These are phyloP conservation scores for Adansonia digitata DNA, from an alignment of 345 rosid species.

Conservation along the genomic window DNA sequence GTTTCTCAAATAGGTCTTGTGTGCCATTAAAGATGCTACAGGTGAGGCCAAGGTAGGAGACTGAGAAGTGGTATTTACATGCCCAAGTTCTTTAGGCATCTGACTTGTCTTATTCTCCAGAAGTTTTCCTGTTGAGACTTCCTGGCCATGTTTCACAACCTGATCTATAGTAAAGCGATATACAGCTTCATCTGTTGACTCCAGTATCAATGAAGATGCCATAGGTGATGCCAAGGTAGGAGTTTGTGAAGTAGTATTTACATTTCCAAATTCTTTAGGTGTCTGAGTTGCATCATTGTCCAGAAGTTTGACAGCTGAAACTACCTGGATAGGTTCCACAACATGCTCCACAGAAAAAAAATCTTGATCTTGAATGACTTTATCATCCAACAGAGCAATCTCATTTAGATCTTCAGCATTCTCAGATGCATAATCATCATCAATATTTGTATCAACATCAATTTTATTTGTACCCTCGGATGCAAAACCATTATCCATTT, in stretches of 20 bases:
- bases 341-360: neutral
- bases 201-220: conserved; percentile 23
- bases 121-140: conserved; percentile 6
- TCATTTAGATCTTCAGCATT: conserved; percentile 26
- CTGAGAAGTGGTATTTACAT: conserved; percentile 1
- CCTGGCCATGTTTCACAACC: conserved; percentile 21
- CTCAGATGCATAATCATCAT: conserved; percentile 15
- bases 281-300: neutral
- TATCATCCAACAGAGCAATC: conserved; percentile 22
- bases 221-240: neutral
- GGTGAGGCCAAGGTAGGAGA: conserved; percentile 14
- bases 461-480: conserved; percentile 23
- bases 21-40: conserved; percentile 7
- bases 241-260: neutral
- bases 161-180: conserved; percentile 18
- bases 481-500: conserved; percentile 16
- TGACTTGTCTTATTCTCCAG: conserved; percentile 16
- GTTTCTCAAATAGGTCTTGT: conserved; percentile 8
- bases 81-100: conserved; percentile 10
- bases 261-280: neutral
- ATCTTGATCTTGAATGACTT: conserved; percentile 22
- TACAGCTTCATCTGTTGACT: conserved; percentile 22
- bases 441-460: conserved; percentile 21
- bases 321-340: neutral
- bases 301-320: conserved; percentile 16